Evolutionary conservation across 1,284 basidiomycete species (phyloP), one percentile per base, ranked within the genome.

Genomic region (Leccinum huronense): DNA sequence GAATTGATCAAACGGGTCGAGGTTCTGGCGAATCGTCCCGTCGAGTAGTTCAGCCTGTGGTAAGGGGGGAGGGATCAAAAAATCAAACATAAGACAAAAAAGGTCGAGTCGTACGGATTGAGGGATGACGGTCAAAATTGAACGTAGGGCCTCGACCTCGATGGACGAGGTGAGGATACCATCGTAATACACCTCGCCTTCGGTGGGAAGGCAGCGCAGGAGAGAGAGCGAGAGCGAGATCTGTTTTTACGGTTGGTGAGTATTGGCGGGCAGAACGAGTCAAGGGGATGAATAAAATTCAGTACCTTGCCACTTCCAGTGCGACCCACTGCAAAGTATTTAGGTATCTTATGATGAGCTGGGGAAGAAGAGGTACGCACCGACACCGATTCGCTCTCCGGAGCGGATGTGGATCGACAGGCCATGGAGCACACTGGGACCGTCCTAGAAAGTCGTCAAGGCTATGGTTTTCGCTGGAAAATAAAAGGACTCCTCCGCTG

Each of bases 1-100:
- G 71, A 87, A 82, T 71, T 89, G 83, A 6, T 82, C 84, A 73
- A 93, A 94, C 0, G 91, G 91, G 70, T 89, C 88, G 30, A 90
- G 72, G 70, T 87, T 87, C 60, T 84, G 76, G 23, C 85, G 79
- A 38, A 88, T 71, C 1, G 83, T 80, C 9, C 85, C 88, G 65
- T 81, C 83, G 53, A 90, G 75, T 1, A 89, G 78, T 67, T 89
- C 87, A 8, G 92, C 90, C 82, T 27, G 23, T 27, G 23, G 23
- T 27, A 27, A 27, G 23, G 23, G 23, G 23, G 23, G 23, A 27
- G 23, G 23, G 23, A 27, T 27, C 23, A 27, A 27, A 27, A 27
- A 27, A 27, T 27, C 23, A 27, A 27, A 27, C 23, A 27, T 27
- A 27, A 27, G 23, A 27, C 23, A 27, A 27, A 27, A 27, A n/a